Percentiles rank a stretch among this genome's conserved stretches.
Conservation (phyloP, 1,139 yeast species). For the Nakaseomyces delphensis region DNA sequence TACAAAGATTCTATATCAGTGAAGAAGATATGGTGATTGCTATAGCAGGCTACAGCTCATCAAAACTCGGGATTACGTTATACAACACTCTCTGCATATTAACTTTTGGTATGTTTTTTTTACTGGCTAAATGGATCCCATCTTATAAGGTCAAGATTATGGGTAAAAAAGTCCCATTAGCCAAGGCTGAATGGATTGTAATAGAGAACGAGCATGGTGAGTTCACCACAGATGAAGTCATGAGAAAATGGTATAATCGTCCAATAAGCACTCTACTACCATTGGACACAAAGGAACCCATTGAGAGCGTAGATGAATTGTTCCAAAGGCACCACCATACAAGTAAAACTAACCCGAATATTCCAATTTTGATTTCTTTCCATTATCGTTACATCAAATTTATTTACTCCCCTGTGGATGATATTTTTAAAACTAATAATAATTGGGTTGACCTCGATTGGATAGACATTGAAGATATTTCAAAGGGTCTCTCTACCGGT, state of each 20-base stretch:
- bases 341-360: constrained; percentile 30
- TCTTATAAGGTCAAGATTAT: constrained; percentile 56
- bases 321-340: constrained; percentile 22
- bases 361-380: constrained; percentile 64
- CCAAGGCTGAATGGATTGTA: constrained; percentile 85
- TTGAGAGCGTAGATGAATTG: constrained; percentile 10
- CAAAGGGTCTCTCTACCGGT: constrained; percentile 66
- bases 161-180: constrained; percentile 63
- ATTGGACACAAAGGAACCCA: constrained; percentile 13
- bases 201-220: constrained; percentile 92
- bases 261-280: constrained; percentile 58
- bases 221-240: constrained; percentile 49
- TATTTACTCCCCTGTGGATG: constrained; percentile 78
- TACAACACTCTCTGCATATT: constrained; percentile 49
- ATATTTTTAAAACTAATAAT: constrained; percentile 70
- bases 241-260: constrained; percentile 55
- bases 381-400: constrained; percentile 77
- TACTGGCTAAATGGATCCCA: constrained; percentile 81
- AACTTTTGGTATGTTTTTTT: constrained; percentile 64
- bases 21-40: constrained; percentile 94
- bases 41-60: constrained; percentile 76
- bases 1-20: constrained; percentile 82
- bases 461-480: constrained; percentile 49
- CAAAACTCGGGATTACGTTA: constrained; percentile 37
- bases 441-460: constrained; percentile 82